Base-by-base conservation (phyloP, 2,329 filamentous ascomycete genomes). In the Alternaria arborescens region DNA sequence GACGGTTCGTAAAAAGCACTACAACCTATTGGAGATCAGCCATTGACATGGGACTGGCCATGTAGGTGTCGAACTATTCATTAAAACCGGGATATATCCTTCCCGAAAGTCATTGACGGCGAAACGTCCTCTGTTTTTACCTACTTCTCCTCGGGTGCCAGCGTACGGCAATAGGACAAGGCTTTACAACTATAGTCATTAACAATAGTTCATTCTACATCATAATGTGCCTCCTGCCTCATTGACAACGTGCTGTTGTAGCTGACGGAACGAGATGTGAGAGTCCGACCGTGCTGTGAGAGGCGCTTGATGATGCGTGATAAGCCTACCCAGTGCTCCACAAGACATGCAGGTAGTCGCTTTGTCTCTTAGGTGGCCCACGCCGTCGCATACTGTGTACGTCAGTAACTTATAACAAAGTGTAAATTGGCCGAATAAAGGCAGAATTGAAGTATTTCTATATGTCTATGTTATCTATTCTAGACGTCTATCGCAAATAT, bases 1-100 rank as follows among this genome's bases (percentile, higher is more conserved):
- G 55, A 58, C 48, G 50, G 44, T 38, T 42, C 14, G 38, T 10
- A 38, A 18, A 41, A 32, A 22, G 41, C 20, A 38, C 46, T 46
- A 10, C 16, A 16, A 24, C 28, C 32, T 26, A 8, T 26, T 10
- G 14, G 8, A n/a, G 24, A 53, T 32, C 8, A 22, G 30, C 18
- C 30, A 10, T 36, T 4, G 8, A 22, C 20, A 11, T 36, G 8
- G 8, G 10, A 48, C 46, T 24, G 46, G 12, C 18, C 46, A 54
- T 47, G 14, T 18, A 47, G 50, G 55, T 58, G 24, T 32, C 52
- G 18, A 8, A 8, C 1, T 43, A 16, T 22, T 32, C 12, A 26
- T 11, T 30, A 2, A 4, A 6, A 2, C 28, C 16, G 47, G 30
- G n/a, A 18, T 26, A 5, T 22, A 30, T 28, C 24, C 5, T 26